These are phyloP conservation scores for Hippophae gyantsensis DNA, from an alignment of 306 rosid genomes.

Conservation along the genomic window DNA sequence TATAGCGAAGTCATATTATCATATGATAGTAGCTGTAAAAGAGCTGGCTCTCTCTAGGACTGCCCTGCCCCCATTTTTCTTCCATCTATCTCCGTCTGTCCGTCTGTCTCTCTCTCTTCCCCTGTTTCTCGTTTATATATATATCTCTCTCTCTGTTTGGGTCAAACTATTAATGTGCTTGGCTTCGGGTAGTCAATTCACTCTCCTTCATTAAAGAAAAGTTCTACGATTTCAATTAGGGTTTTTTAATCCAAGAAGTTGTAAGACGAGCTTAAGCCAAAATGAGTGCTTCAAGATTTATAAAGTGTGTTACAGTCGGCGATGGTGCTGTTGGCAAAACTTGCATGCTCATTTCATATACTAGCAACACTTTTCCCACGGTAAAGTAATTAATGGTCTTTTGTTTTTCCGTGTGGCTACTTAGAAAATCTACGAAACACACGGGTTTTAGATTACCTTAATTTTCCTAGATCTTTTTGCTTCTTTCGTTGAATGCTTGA, in stretches of 20 bases:
- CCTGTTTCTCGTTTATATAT: constrained; percentile 13
- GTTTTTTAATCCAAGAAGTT: constrained; percentile 13
- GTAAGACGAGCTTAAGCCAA: constrained; percentile 8
- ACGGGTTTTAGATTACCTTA: not conserved
- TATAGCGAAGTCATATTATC: too few relatives aligned
- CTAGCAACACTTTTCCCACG: constrained; percentile 97
- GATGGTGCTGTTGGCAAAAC: constrained; percentile 98
- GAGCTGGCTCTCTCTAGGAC: constrained; percentile 36
- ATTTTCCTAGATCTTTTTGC: not conserved
- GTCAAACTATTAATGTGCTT: constrained; percentile 16
- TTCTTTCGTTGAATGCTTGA: not conserved
- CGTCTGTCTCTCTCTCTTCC: not conserved
- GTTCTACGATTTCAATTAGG: constrained; percentile 23
- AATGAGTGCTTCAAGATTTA: constrained; percentile 93
- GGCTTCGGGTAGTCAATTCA: constrained; percentile 5
- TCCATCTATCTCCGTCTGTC: not conserved
- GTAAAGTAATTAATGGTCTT: constrained; percentile 19
- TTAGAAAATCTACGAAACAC: too few relatives aligned
- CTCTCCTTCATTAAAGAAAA: constrained; percentile 1
- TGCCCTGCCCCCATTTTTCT: not conserved
- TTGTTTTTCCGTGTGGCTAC: constrained; percentile 10
- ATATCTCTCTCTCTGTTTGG: constrained; percentile 7
- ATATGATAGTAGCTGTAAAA: constrained; percentile 43
- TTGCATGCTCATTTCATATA: constrained; percentile 95
- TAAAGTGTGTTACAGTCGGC: constrained; percentile 92